Base-by-base conservation (phyloP, 306 rosid species). In the Lablab purpureus region DNA sequence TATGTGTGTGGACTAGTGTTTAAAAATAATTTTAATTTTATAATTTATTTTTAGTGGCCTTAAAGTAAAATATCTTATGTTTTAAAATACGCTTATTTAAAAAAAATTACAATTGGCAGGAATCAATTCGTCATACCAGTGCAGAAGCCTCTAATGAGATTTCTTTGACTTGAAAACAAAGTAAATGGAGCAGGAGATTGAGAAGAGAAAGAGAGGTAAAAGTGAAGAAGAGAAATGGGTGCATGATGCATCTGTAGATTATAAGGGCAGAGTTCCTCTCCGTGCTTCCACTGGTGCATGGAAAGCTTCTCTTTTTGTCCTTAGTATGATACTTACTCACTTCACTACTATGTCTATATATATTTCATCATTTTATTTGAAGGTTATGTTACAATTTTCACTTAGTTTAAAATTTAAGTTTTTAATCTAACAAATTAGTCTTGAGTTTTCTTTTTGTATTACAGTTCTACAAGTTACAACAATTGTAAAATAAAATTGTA, bases 221-320 rank as follows among this genome's bases (percentile, higher is more conserved):
- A 59, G 4, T 59, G 67, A 60, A 60, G 67, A 62, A 15, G 36
- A 62, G 67, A 62, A 62, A 30, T 30, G 41, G 41, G 67, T 62
- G 67, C 67, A 30, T 62, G 67, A 30, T 62, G 67, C 43, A 30
- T 62, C 67, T 62, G 67, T 62, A 22, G 67, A 62, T 30, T 30
- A 62, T 30, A 28, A 62, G 22, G 41, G 41, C 18, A 30, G 67
- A 30, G 43, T 30, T 30, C 43, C 67, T 62, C 67, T 28, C 13
- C 67, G 43, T 62, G 21, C 41, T 62, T 28, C 43, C 22, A 62
- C 67, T 0, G 67, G 67, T 62, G 43, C 3, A 62, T 62, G 67
- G 43, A 62, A 62, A 62, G 67, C 67, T 28, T 15, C 67, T 0
- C 11, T 60, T 28, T 60, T 60, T 60, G 67, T 60, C 21, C 67